A percentile compares a stretch with the other conserved stretches of the same genome.
Evolutionary conservation across 768 basidiomycete species (phyloP).

Genomic region (Termitomyces sp.): DNA sequence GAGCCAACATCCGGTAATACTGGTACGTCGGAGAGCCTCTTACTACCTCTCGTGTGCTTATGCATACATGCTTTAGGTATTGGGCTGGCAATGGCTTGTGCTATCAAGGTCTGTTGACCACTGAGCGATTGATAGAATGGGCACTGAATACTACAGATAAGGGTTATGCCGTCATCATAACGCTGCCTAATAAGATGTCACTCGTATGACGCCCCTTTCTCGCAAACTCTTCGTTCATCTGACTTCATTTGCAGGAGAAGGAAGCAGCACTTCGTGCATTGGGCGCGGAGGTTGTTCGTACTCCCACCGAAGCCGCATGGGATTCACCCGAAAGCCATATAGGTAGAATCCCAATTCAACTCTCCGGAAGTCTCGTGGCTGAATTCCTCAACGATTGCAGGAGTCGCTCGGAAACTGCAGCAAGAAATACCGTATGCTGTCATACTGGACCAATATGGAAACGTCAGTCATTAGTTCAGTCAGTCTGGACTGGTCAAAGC

Average conservation of each 20-base stretch:
- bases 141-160: slow-evolving; percentile 81
- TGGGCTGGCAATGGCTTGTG: slow-evolving; percentile 89
- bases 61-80: slow-evolving; percentile 56
- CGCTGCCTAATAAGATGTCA: slow-evolving; percentile 95
- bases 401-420: slow-evolving; percentile 77
- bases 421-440: slow-evolving; percentile 79
- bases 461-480: slow-evolving; percentile 43
- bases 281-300: slow-evolving; percentile 93
- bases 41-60: not conserved
- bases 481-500: not conserved
- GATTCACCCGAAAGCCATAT: slow-evolving; percentile 90
- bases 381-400: slow-evolving; percentile 87
- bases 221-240: not conserved
- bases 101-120: slow-evolving; percentile 72
- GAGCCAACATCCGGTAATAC: slow-evolving; percentile 97
- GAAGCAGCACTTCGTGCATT: slow-evolving; percentile 88
- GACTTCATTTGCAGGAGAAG: slow-evolving; percentile 62
- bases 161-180: slow-evolving; percentile 91
- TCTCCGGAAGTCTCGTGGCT: slow-evolving; percentile 60
- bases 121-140: slow-evolving; percentile 20
- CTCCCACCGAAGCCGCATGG: slow-evolving; percentile 87
- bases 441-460: slow-evolving; percentile 91
- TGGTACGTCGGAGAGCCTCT: slow-evolving; percentile 44
- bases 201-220: slow-evolving; percentile 34
- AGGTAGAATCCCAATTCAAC: slow-evolving; percentile 55